Percentiles rank a stretch among this genome's conserved stretches.
Evolutionary conservation across 2,329 filamentous ascomycete genomes (phyloP).

Genomic region (Cladophialophora exuberans): DNA sequence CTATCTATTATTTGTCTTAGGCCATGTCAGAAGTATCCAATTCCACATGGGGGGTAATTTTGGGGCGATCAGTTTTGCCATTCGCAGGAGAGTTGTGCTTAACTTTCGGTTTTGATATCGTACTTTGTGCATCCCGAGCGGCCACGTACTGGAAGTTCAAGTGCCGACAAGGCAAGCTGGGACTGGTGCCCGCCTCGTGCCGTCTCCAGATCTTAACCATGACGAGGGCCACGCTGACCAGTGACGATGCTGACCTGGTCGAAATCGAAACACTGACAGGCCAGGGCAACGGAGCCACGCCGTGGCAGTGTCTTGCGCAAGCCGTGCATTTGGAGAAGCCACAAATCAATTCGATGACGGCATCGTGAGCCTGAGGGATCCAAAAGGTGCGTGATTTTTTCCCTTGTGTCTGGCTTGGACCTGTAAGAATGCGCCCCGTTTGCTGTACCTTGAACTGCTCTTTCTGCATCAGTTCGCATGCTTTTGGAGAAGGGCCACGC

Average conservation of each 20-base stretch:
- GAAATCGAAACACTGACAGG: constrained; percentile 1
- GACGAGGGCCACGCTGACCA: constrained; percentile 9
- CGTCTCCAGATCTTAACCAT: constrained; percentile 14
- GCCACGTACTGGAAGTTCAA: no score
- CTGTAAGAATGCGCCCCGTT: constrained; percentile 13
- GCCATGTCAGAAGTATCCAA: background rate
- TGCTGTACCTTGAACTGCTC: constrained; percentile 10
- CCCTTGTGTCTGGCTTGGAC: constrained; percentile 9
- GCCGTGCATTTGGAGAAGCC: constrained; percentile 5
- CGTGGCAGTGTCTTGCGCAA: constrained; percentile 19
- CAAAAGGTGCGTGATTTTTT: constrained; percentile 24
- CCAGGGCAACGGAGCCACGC: constrained; percentile 11
- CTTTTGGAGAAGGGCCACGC: constrained; percentile 2
- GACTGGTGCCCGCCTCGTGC: constrained; percentile 16
- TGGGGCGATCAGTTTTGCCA: no score
- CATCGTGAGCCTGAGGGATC: constrained; percentile 20
- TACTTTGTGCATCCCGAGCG: no score
- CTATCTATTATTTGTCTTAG: background rate
- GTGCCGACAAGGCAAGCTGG: no score
- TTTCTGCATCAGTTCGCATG: constrained; percentile 16
- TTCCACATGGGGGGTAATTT: constrained; percentile 3
- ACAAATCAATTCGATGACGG: constrained; percentile 19
- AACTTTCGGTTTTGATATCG: no score
- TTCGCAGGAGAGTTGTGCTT: background rate
- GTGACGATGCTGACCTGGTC: constrained; percentile 10